Evolutionary conservation across 441 rosid genomes (phyloP).

Genomic region (Breynia disticha): DNA sequence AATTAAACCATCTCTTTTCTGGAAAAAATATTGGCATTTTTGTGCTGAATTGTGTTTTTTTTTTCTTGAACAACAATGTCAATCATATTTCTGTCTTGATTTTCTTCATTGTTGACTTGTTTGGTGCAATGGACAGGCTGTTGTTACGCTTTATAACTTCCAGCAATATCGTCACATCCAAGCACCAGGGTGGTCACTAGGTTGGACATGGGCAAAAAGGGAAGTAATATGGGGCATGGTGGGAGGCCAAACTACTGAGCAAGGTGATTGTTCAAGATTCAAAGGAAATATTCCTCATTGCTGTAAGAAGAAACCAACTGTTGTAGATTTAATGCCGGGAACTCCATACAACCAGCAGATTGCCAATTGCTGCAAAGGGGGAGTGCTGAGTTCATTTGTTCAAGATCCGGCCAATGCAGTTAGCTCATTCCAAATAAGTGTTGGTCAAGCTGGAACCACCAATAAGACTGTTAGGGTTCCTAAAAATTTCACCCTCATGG

Average conservation of each 20-base stretch:
- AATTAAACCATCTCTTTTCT: too few species aligned
- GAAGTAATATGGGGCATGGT: slow-evolving; percentile 75
- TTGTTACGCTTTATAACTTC: slow-evolving; percentile 63
- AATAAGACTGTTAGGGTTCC: slow-evolving; percentile 60
- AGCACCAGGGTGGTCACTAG: slow-evolving; percentile 72
- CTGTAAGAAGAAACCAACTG: slow-evolving; percentile 57
- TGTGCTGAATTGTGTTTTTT: too few species aligned
- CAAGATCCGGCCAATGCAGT: slow-evolving; percentile 64
- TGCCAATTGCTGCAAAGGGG: slow-evolving; percentile 80
- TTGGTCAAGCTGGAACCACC: slow-evolving; percentile 69
- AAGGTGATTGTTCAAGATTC: slow-evolving; percentile 83
- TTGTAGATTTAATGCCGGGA: slow-evolving; percentile 77
- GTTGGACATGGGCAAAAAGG: slow-evolving; percentile 70
- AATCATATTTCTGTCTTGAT: not conserved
- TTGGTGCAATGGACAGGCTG: slow-evolving; percentile 36
- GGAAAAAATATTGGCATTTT: too few species aligned
- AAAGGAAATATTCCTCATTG: slow-evolving; percentile 70
- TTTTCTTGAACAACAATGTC: too few species aligned
- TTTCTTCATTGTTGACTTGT: slow-evolving; percentile 2
- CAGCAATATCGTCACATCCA: slow-evolving; percentile 82
- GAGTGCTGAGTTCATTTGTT: slow-evolving; percentile 56
- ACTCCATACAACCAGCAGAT: slow-evolving; percentile 61
- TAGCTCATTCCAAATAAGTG: slow-evolving; percentile 63
- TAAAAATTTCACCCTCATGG: slow-evolving; percentile 49
- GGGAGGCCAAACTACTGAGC: slow-evolving; percentile 74